Evolutionary conservation across 305 asterid genomes (phyloP).

Genomic region (Fraxinus nigra): DNA sequence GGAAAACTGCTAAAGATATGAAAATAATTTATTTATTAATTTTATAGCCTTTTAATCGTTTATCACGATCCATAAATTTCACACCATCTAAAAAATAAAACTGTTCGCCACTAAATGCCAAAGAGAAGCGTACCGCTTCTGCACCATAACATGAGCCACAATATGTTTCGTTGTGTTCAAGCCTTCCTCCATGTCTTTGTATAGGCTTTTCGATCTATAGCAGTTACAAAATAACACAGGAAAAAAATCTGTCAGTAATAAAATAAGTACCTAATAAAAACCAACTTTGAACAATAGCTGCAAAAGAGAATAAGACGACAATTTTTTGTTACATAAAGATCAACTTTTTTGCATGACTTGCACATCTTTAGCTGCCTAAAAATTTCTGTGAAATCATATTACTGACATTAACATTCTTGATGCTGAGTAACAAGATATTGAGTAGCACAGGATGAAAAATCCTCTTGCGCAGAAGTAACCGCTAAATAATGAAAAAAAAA

Average conservation of each 20-base stretch:
- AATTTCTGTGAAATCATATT: background rate
- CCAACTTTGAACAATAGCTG: background rate
- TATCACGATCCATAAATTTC: background rate
- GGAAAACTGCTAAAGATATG: background rate
- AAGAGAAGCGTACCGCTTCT: conserved; percentile 61
- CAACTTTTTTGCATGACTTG: background rate
- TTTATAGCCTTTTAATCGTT: background rate
- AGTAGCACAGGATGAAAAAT: conserved; percentile 21
- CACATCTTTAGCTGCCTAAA: background rate
- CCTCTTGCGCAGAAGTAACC: conserved; percentile 7
- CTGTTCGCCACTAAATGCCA: background rate
- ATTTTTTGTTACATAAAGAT: background rate
- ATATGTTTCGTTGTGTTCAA: conserved; percentile 89
- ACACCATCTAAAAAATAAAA: background rate
- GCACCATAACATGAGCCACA: conserved; percentile 99
- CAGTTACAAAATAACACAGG: conserved; percentile 11
- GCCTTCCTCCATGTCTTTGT: conserved; percentile 96
- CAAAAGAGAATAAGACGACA: background rate
- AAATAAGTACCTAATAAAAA: background rate
- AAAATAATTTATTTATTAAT: background rate
- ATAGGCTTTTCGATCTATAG: conserved; percentile 74
- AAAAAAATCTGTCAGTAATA: conserved; percentile 24
- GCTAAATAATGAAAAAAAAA: background rate
- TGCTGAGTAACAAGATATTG: conserved; percentile 13
- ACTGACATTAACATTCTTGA: conserved; percentile 16